Evolutionary conservation across 2,329 filamentous ascomycete species (phyloP).

Genomic region (Venturia oleaginea): DNA sequence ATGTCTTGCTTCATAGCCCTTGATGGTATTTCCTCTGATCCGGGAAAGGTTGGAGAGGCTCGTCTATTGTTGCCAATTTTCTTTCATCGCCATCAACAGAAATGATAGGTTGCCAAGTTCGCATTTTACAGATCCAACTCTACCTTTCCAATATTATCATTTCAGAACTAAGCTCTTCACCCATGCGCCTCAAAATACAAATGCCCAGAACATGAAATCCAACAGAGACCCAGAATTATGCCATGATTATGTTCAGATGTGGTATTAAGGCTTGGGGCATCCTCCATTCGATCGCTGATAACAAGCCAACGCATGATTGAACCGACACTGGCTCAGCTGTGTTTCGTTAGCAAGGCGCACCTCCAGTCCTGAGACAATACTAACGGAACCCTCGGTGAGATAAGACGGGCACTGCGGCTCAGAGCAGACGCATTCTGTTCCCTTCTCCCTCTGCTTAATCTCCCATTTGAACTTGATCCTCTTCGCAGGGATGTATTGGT

Average conservation of each 20-base stretch:
- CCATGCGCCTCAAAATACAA: neutral
- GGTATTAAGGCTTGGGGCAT: conserved; percentile 5
- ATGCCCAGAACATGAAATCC: neutral
- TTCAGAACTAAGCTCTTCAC: neutral
- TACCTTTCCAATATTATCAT: neutral
- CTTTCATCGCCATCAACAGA: neutral
- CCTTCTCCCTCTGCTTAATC: neutral
- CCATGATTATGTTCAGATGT: neutral
- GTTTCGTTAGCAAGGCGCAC: neutral
- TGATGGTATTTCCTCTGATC: no score
- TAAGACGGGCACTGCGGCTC: neutral
- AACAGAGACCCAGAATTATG: neutral
- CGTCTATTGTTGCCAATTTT: neutral
- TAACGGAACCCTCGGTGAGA: neutral
- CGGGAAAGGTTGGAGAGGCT: neutral
- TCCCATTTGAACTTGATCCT: conserved; percentile 10
- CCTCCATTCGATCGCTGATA: neutral
- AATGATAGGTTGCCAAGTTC: neutral
- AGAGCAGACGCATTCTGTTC: neutral
- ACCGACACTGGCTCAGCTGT: neutral
- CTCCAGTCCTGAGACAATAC: neutral
- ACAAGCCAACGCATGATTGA: neutral
- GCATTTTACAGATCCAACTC: neutral
- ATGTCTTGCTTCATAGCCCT: no score
- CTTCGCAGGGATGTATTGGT: neutral